phyloP scores from a whole-genome alignment of 306 rosid species.

The Corylus americana region DNA sequence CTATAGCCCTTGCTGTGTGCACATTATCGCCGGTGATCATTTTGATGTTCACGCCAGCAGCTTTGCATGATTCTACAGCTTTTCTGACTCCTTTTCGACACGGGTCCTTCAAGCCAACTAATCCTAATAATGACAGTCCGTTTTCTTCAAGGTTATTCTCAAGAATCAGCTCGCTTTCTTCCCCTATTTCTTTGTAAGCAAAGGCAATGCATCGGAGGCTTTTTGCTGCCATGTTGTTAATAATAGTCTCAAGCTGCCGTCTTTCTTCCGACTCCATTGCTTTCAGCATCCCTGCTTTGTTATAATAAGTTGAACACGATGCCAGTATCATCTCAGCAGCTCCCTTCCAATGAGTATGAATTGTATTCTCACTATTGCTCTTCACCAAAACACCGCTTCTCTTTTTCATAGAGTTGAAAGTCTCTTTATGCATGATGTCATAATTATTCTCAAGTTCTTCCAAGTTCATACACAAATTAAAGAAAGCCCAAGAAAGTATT shows the following conservation, averaged over 20 bases:
- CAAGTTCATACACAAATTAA: constrained; percentile 15
- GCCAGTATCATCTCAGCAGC: constrained; percentile 28
- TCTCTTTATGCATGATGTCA: constrained; percentile 22
- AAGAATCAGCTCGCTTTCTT: background rate
- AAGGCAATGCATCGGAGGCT: constrained; percentile 34
- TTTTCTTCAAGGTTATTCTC: constrained; percentile 17
- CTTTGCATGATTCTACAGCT: constrained; percentile 29
- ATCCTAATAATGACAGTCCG: constrained; percentile 9
- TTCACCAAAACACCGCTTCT: constrained; percentile 25
- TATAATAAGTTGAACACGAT: constrained; percentile 24
- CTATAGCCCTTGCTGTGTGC: constrained; percentile 33
- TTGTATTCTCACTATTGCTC: background rate
- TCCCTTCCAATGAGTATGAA: constrained; percentile 33
- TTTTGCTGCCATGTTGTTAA: constrained; percentile 29
- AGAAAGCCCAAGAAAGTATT: constrained; percentile 25
- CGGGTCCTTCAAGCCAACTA: constrained; percentile 32
- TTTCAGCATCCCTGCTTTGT: constrained; percentile 15
- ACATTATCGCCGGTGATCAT: constrained; percentile 34
- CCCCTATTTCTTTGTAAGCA: constrained; percentile 2
- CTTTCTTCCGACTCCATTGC: constrained; percentile 16
- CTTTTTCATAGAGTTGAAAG: constrained; percentile 30
- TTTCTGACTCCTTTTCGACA: constrained; percentile 25
- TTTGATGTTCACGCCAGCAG: constrained; percentile 26
- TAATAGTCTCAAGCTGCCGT: background rate
- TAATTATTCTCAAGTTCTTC: constrained; percentile 25